Conservation (phyloP, 257 asterid species). For the Lantana camara region DNA sequence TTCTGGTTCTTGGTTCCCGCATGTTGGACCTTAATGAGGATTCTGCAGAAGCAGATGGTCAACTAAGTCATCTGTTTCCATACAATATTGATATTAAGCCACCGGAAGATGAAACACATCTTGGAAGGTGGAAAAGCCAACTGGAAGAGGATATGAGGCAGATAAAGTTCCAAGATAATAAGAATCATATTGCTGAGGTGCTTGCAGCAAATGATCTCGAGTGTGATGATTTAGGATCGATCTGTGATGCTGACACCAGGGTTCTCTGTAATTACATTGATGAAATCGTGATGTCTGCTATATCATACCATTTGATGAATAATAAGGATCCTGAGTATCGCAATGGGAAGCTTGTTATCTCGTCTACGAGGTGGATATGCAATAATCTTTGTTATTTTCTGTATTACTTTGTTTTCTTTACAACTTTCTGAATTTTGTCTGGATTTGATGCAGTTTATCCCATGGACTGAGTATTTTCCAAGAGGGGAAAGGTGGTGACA, state of each 20-base stretch:
- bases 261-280: slow-evolving; percentile 69
- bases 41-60: slow-evolving; percentile 60
- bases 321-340: slow-evolving; percentile 83
- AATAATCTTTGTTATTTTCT: slow-evolving; percentile 5
- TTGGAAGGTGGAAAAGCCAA: slow-evolving; percentile 81
- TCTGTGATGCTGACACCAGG: slow-evolving; percentile 72
- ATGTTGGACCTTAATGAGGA: slow-evolving; percentile 63
- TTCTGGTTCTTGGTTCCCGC: slow-evolving; percentile 92
- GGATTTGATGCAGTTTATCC: slow-evolving; percentile 65
- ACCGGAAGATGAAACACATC: slow-evolving; percentile 85
- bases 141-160: slow-evolving; percentile 84
- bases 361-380: slow-evolving; percentile 69
- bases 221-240: slow-evolving; percentile 86
- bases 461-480: slow-evolving; percentile 87
- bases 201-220: slow-evolving; percentile 94
- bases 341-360: slow-evolving; percentile 91
- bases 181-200: slow-evolving; percentile 85
- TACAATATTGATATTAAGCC: slow-evolving; percentile 82
- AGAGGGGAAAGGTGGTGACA: slow-evolving; percentile 68
- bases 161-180: slow-evolving; percentile 84
- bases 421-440: not conserved
- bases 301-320: slow-evolving; percentile 78
- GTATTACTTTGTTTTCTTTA: slow-evolving; percentile 5
- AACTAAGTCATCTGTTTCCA: slow-evolving; percentile 65
- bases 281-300: slow-evolving; percentile 87